Evolutionary conservation across 2,329 filamentous ascomycete species (phyloP), one percentile per base, ranked within the genome.

Genomic region (Trichoderma hamatum): DNA sequence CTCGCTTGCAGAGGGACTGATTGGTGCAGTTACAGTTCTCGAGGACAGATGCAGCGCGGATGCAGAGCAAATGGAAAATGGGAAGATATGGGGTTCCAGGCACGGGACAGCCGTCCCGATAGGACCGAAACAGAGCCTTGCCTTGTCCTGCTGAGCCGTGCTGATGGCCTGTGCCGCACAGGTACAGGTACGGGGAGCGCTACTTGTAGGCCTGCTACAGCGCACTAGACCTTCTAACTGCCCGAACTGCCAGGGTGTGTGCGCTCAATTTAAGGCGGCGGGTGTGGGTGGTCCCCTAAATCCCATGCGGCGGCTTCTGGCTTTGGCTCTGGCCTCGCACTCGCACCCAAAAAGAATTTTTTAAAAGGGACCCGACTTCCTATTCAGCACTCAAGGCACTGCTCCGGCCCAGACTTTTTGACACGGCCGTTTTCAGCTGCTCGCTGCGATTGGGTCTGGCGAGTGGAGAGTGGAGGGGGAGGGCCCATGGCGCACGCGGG

Each of bases 71-170:
- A 46, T 61, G 52, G 55, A 26, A 60, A 43, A 67, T 51, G 65
- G 46, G 65, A 56, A 66, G 63, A 62, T 43, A 51, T 64, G 67
- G 67, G 51, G 52, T 56, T 58, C 59, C 58, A 56, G 46, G 58
- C 36, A 64, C 65, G 51, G 60, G 51, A 58, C 59, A 58, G 59
- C 60, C 39, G 67, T 56, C 55, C 62, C 67, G 67, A 69, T 63
- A 69, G 67, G 67, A 49, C 67, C 67, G 67, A 69, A 56, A 36
- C 36, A 43, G 43, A 54, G 56, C 55, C 66, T 55, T 49, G 56
- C 67, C 51, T 34, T 54, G 59, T 64, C 43, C 21, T 54, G 46
- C 62, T 43, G 46, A 43, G 32, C 30, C 24, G 46, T 43, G 62
- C 62, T 65, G 49, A 55, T 19, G 56, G n/a, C 32, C 34, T 59